Conservation (phyloP, 2,329 filamentous ascomycete species). For the Aspergillus japonicus region DNA sequence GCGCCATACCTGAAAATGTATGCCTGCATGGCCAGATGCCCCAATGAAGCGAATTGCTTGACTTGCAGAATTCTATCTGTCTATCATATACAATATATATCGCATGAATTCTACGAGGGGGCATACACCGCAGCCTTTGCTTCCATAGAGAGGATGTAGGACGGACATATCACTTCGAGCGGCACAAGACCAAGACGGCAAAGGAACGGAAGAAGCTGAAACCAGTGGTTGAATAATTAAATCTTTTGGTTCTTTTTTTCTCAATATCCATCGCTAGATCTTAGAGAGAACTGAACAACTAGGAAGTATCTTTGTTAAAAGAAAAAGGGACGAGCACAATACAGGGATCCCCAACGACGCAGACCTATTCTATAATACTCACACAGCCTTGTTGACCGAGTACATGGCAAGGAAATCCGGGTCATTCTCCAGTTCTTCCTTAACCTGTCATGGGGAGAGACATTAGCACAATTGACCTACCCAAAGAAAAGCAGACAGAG, state of each 20-base stretch:
- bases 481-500: conserved; percentile 3
- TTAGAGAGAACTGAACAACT: background rate
- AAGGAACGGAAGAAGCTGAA: no score
- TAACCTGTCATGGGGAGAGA: conserved; percentile 60
- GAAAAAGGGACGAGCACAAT: background rate
- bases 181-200: no score
- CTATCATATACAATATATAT: no score
- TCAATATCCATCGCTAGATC: background rate
- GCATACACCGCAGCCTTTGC: no score
- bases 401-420: conserved; percentile 78
- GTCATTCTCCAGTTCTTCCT: conserved; percentile 85
- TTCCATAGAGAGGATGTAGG: no score
- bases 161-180: no score
- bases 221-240: background rate
- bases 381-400: conserved; percentile 46
- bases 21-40: no score
- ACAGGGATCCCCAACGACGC: background rate
- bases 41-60: no score
- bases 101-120: no score
- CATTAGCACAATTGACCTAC: conserved; percentile 14
- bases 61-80: no score
- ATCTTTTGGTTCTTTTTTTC: background rate
- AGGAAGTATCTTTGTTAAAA: background rate
- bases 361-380: conserved; percentile 11
- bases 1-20: no score